Evolutionary conservation across 139 green algal species (phyloP), one percentile per base, ranked within the genome.

Genomic region (Desmodesmus armatus): DNA sequence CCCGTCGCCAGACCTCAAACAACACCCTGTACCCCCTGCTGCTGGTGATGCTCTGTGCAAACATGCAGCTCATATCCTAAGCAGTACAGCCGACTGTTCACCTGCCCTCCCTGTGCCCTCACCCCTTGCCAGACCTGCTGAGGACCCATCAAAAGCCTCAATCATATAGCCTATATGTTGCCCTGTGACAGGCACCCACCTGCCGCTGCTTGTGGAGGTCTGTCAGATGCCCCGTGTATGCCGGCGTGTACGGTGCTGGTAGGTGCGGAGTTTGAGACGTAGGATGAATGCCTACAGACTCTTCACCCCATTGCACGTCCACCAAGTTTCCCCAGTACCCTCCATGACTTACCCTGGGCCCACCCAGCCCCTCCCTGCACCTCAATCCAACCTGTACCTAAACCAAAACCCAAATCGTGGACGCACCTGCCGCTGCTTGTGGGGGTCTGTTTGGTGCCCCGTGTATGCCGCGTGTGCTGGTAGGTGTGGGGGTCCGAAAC

Each of bases 401-500:
- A n/a, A n/a, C n/a, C n/a, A n/a, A n/a, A n/a, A n/a, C n/a, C n/a
- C n/a, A n/a, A n/a, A n/a, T n/a, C n/a, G 2, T 49, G 7, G 19
- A 37, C 85, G 6, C 53, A 91, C 91, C 91, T 94, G 72, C 58
- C 83, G 82, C 70, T 94, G 91, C 87, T 92, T 92, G 27, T 82
- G 73, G 0, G 88, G 87, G 47, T 91, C 75, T 60, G 87, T 29
- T 43, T 92, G 88, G 33, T 94, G 91, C 13, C 85, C 88, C 13
- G 83, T 41, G 49, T 82, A 91, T 4, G 80, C 72, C 11, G 88
- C n/a, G n/a, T 92, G 43, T 88, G 87, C 72, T 89, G 76, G 65
- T 94, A 95, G 0, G 96, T 98, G 91, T 98, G 96, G 35, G 86
- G 71, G 89, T 98, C 96, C 21, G 96, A 35, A 98, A 94, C 6